Conservation (phyloP, 495 filamentous ascomycete species). For the Hypoxylon rickii region DNA sequence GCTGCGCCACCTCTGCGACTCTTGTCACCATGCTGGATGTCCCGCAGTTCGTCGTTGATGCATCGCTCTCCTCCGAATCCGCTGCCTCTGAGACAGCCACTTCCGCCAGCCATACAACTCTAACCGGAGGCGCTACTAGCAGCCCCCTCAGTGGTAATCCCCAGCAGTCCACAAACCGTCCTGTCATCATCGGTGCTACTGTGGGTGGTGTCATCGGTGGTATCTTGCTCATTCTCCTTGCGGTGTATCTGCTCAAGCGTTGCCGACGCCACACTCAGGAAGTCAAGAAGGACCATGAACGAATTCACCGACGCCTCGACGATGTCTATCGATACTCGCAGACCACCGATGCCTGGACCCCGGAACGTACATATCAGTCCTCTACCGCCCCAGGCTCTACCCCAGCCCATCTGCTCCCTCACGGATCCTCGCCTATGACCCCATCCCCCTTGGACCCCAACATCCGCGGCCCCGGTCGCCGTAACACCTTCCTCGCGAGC, state of each 20-base stretch:
- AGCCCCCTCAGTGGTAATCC: background rate
- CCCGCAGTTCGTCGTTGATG: slow-evolving; percentile 39
- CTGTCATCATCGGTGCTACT: slow-evolving; percentile 31
- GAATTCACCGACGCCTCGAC: background rate
- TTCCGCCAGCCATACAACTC: background rate
- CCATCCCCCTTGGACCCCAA: too few relatives aligned
- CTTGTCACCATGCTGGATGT: slow-evolving; percentile 39
- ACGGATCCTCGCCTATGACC: too few relatives aligned
- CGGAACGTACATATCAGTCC: background rate
- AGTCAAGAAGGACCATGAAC: background rate
- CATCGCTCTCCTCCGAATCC: slow-evolving; percentile 5
- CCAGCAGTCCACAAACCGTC: background rate
- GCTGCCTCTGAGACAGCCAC: background rate
- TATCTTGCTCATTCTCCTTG: slow-evolving; percentile 21
- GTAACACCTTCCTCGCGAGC: too few relatives aligned
- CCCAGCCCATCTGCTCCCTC: background rate
- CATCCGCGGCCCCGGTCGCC: too few relatives aligned
- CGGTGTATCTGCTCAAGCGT: background rate
- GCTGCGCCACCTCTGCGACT: slow-evolving; percentile 32
- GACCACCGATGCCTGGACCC: background rate
- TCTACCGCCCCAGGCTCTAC: background rate
- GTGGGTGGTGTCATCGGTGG: slow-evolving; percentile 40
- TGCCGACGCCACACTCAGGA: background rate
- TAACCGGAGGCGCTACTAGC: background rate
- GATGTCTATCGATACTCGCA: background rate